These are phyloP conservation scores for Acanthamoeba polyphaga DNA, from an alignment of 208 protist genomes.

Conservation along the genomic window DNA sequence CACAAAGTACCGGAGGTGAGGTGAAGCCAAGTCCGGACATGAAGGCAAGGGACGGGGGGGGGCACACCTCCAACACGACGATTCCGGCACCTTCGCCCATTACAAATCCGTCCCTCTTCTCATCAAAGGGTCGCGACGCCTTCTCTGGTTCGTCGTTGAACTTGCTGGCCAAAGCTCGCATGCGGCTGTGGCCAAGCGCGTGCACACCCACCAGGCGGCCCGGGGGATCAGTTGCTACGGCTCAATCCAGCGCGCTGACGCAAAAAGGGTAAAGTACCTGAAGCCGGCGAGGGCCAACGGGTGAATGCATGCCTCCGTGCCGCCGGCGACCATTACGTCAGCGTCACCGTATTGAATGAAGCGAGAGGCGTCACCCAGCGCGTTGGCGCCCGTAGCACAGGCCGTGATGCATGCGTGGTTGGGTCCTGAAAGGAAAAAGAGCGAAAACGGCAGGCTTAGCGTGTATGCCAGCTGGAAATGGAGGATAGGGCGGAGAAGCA, in stretches of 20 bases:
- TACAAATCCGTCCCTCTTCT: slow-evolving; percentile 95
- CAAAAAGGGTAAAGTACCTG: not conserved
- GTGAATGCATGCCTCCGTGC: slow-evolving; percentile 95
- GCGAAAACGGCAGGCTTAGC: not conserved
- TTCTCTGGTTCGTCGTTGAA: slow-evolving; percentile 93
- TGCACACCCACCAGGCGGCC: no score
- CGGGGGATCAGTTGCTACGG: no score
- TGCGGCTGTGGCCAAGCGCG: slow-evolving; percentile 80
- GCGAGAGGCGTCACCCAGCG: slow-evolving; percentile 95
- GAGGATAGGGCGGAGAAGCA: no score
- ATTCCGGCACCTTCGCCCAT: slow-evolving; percentile 97
- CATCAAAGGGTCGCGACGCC: slow-evolving; percentile 97
- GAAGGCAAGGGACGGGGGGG: not conserved
- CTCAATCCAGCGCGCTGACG: not conserved
- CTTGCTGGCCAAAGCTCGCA: slow-evolving; percentile 93
- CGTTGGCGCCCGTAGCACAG: slow-evolving; percentile 98
- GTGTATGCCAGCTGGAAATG: not conserved
- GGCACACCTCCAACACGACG: slow-evolving; percentile 64
- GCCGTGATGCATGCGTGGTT: slow-evolving; percentile 95
- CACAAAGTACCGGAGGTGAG: not conserved
- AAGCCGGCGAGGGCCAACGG: slow-evolving; percentile 96
- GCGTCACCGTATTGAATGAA: slow-evolving; percentile 93
- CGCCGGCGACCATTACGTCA: slow-evolving; percentile 92
- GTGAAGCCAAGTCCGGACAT: not conserved
- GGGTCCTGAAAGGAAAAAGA: slow-evolving; percentile 89